These are phyloP conservation scores for Adansonia digitata DNA, from an alignment of 345 rosid genomes.

Conservation along the genomic window DNA sequence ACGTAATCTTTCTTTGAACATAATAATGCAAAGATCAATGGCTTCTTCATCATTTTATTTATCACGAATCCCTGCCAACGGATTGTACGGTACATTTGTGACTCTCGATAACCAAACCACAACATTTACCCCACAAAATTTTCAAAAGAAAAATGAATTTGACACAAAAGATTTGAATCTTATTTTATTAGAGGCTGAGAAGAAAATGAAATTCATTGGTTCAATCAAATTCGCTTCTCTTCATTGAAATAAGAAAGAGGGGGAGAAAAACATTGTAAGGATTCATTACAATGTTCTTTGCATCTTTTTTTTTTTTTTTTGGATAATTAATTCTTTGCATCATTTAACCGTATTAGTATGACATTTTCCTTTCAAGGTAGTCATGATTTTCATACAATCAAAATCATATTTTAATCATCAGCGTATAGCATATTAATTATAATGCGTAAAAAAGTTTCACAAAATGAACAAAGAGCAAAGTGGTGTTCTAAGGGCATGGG, in stretches of 20 bases:
- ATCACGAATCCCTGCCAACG: background rate
- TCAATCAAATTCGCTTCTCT: conserved; percentile 35
- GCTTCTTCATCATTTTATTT: background rate
- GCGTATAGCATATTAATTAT: background rate
- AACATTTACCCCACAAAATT: conserved; percentile 1
- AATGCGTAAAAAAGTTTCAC: background rate
- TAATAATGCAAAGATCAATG: background rate
- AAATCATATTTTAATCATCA: background rate
- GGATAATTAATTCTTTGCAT: background rate
- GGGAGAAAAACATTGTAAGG: background rate
- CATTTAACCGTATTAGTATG: background rate
- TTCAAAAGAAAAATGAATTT: background rate
- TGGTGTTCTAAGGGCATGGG: conserved; percentile 82
- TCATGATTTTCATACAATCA: background rate
- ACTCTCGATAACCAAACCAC: background rate
- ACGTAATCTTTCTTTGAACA: no score
- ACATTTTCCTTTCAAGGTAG: background rate
- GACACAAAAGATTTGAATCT: background rate
- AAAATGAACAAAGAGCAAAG: conserved; percentile 66
- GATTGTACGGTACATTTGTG: background rate
- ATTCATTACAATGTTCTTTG: background rate
- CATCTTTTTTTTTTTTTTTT: background rate
- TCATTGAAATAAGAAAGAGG: conserved; percentile 8
- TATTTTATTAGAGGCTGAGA: conserved; percentile 16
- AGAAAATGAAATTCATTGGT: conserved; percentile 22